Conservation (phyloP, 495 filamentous ascomycete species). For the Saxophila tyrrhenica region DNA sequence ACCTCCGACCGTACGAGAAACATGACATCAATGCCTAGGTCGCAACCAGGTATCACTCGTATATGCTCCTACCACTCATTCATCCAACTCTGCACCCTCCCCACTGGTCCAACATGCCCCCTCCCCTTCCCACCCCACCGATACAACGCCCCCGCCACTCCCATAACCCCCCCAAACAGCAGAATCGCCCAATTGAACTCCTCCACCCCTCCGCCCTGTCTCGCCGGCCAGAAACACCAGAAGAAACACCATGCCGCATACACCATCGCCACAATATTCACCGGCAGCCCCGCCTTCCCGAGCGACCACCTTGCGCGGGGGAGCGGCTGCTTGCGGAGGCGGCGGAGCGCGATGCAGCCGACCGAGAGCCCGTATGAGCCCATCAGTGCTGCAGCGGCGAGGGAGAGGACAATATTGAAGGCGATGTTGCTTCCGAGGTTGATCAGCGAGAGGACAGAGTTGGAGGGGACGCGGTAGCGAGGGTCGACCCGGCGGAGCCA, state of each 20-base stretch:
- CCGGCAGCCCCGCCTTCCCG: conserved; percentile 3
- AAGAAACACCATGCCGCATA: conserved; percentile 7
- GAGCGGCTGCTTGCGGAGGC: conserved; percentile 2
- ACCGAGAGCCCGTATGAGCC: conserved; percentile 14
- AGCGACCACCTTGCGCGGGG: conserved; percentile 5
- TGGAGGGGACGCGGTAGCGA: conserved; percentile 11
- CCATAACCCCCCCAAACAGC: conserved; percentile 1
- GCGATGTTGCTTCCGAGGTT: conserved; percentile 19
- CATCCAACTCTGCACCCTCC: neutral
- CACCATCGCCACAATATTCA: conserved; percentile 21
- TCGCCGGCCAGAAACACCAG: conserved; percentile 12
- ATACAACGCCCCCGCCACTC: neutral
- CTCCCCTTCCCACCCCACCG: neutral
- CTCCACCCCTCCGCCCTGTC: neutral
- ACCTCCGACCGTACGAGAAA: neutral
- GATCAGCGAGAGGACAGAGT: conserved; percentile 20
- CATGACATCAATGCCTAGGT: too few relatives aligned
- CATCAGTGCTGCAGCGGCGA: conserved; percentile 12
- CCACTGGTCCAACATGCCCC: neutral
- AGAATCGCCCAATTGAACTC: conserved; percentile 10
- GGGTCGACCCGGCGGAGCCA: neutral
- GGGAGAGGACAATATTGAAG: conserved; percentile 19
- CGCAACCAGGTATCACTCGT: too few relatives aligned
- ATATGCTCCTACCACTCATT: too few relatives aligned
- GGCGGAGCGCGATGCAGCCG: conserved; percentile 4